A percentile compares a stretch with the other conserved stretches of the same genome.
These are phyloP conservation scores for Hypomyces perniciosus DNA, from an alignment of 2,329 filamentous ascomycete genomes.

Conservation along the genomic window DNA sequence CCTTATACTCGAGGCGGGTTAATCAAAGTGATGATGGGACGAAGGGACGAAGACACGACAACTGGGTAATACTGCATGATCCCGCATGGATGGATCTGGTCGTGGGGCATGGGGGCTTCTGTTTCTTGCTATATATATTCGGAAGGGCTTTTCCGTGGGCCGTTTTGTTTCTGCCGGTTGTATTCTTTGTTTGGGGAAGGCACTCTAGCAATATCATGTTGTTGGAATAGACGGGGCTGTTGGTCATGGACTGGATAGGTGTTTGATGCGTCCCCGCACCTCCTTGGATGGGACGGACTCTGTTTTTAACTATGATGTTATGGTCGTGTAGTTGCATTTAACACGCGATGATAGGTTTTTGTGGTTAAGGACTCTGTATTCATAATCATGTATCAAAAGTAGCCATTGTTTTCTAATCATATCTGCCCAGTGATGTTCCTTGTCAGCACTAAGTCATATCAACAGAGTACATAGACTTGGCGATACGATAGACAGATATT, in stretches of 20 bases:
- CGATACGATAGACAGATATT: no score
- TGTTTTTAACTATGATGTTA: no score
- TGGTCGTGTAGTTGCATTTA: no score
- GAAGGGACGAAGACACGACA: conserved; percentile 29
- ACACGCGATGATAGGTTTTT: no score
- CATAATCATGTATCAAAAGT: no score
- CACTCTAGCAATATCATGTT: not conserved
- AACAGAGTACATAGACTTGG: no score
- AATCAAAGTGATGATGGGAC: conserved; percentile 25
- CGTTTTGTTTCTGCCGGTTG: not conserved
- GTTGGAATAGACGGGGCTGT: conserved; percentile 9
- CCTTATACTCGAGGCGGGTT: conserved; percentile 18
- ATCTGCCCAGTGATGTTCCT: no score
- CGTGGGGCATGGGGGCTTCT: not conserved
- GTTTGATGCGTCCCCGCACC: not conserved
- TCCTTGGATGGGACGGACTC: no score
- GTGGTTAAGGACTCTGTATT: no score
- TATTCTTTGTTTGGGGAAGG: conserved; percentile 5
- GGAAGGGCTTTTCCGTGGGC: not conserved
- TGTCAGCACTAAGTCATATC: no score
- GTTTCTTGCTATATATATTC: conserved; percentile 10
- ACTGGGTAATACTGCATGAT: conserved; percentile 12
- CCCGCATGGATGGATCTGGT: conserved; percentile 1
- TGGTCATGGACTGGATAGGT: conserved; percentile 9
- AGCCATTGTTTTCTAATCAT: no score